Base-by-base conservation (phyloP, 2,329 filamentous ascomycete species). In the Triangularia verruculosa region DNA sequence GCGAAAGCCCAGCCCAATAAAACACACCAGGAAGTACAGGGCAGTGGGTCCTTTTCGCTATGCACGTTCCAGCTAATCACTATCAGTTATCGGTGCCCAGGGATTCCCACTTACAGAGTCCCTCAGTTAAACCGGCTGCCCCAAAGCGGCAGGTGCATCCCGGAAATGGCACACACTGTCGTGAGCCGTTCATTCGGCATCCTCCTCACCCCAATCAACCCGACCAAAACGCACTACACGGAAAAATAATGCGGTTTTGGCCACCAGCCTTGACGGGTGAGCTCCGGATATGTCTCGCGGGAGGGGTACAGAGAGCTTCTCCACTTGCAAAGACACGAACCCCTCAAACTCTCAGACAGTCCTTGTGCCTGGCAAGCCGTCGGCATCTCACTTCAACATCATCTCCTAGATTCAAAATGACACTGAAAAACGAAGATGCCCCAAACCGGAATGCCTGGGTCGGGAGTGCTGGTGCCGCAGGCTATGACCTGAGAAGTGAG, bases 401-500 rank as follows among this genome's bases (percentile, higher is more conserved):
- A 47, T 53, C 28, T n/a, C 55, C 64, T 22, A 59, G 34, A 24
- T 62, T 39, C 51, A 67, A 30, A 24, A 67, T 69, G 66, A 30
- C 61, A 6, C 22, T 15, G 4, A n/a, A 56, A 60, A 54, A 30
- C 24, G 47, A 8, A 27, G 39, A 20, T 20, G 51, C 59, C n/a
- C 61, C 61, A 8, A 39, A 15, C 39, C 67, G 65, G 52, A 70
- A 68, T 65, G 62, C 67, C 39, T 76, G 74, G 74, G 63, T 74
- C 34, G 74, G 74, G 67, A 71, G 70, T 56, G 72, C 70, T 58
- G 74, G 73, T 22, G 71, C 74, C 2, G 74, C 69, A 20, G 72
- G 71, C n/a, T 58, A 62, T 34, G 74, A 76, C 53, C 68, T 76
- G 56, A 70, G 74, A 55, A 76, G 74, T 75, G 66, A 62, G 72